A percentile compares a stretch with the other conserved stretches of the same genome.
Evolutionary conservation across 768 basidiomycete genomes (phyloP).

Genomic region (Mycena leptocephala): DNA sequence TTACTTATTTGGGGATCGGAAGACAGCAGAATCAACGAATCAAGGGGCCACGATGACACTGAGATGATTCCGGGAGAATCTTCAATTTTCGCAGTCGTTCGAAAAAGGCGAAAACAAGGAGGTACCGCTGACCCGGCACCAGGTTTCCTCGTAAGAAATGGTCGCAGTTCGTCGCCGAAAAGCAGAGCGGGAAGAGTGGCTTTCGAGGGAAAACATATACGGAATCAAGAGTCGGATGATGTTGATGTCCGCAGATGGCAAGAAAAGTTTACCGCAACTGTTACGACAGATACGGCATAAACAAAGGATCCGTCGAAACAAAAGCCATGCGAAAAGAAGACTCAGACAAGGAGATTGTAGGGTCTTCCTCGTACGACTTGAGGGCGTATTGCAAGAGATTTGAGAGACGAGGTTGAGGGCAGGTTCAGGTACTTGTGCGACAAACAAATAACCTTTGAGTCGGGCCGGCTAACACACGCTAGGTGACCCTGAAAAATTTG

Average conservation of each 20-base stretch:
- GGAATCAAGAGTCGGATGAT: neutral
- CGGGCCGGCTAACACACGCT: too few species aligned
- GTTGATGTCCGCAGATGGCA: neutral
- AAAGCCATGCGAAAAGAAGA: neutral
- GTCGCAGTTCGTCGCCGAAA: neutral
- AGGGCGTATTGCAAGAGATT: neutral
- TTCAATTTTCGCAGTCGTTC: neutral
- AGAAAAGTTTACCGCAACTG: neutral
- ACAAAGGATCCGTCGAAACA: neutral
- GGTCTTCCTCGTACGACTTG: neutral
- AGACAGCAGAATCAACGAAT: conserved; percentile 10
- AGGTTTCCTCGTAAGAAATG: neutral
- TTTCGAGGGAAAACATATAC: neutral
- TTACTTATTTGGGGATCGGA: neutral
- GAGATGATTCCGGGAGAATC: conserved; percentile 1
- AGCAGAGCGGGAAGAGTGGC: neutral
- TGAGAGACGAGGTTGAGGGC: neutral
- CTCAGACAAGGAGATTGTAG: neutral
- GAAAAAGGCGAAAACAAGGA: neutral
- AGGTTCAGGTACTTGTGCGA: neutral
- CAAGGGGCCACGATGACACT: conserved; percentile 15
- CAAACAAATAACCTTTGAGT: too few species aligned
- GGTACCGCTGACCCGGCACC: neutral
- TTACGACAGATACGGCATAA: neutral
- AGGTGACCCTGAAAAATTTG: conserved; percentile 23